A percentile compares a stretch with the other conserved stretches of the same genome.
Conservation (phyloP, 371 early-diverging fungal genomes). For the Mucor mucedo region DNA sequence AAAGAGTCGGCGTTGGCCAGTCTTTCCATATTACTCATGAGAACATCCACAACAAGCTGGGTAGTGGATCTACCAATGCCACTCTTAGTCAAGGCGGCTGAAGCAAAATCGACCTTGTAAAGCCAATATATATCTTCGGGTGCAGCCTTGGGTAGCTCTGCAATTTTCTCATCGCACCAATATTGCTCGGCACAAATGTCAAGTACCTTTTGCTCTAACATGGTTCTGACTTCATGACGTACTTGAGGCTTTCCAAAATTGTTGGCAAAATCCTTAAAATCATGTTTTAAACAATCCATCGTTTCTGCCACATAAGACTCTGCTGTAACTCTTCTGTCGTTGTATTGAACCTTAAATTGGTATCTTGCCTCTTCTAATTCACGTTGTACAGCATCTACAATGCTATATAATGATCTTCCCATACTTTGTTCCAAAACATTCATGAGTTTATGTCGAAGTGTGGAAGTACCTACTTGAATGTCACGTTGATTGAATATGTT, state of each 20-base stretch:
- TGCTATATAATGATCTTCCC: conserved; percentile 79
- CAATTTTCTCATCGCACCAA: conserved; percentile 83
- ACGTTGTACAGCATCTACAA: conserved; percentile 88
- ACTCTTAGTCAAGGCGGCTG: conserved; percentile 89
- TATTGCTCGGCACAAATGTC: conserved; percentile 93
- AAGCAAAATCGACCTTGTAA: conserved; percentile 80
- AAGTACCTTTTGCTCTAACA: conserved; percentile 88
- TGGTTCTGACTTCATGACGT: conserved; percentile 81
- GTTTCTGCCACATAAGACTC: conserved; percentile 96
- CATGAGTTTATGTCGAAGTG: conserved; percentile 83
- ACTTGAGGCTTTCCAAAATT: conserved; percentile 93
- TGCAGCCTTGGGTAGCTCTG: conserved; percentile 64
- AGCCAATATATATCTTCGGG: conserved; percentile 78
- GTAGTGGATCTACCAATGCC: conserved; percentile 93
- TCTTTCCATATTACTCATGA: conserved; percentile 82
- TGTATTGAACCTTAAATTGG: conserved; percentile 98
- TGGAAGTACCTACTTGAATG: conserved; percentile 83
- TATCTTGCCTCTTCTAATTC: conserved; percentile 95
- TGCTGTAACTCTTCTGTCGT: conserved; percentile 90
- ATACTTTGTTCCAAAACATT: conserved; percentile 91
- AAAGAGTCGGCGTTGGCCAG: conserved; percentile 85
- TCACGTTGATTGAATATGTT: conserved; percentile 67
- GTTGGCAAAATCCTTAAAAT: conserved; percentile 88
- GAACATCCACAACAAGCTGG: conserved; percentile 87
- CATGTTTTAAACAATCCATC: conserved; percentile 90